A percentile compares a stretch with the other conserved stretches of the same genome.
Evolutionary conservation across 2,329 filamentous ascomycete genomes (phyloP).

Genomic region (Scedosporium boydii): DNA sequence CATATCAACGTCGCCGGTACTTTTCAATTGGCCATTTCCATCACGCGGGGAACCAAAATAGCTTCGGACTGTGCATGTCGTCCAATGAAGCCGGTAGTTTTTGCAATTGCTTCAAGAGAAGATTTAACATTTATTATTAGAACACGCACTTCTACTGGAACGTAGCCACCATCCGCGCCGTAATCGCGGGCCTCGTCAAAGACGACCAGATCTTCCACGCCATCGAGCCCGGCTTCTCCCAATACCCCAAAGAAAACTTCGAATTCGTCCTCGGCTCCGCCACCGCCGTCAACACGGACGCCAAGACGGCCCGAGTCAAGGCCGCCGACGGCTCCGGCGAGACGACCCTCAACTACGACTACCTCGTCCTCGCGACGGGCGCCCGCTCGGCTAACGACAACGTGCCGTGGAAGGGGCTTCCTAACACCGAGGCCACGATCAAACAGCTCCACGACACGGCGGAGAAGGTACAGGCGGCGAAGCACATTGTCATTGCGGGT

Average conservation of each 20-base stretch:
- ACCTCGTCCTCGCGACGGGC: slow-evolving; percentile 49
- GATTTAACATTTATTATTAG: slow-evolving; percentile 18
- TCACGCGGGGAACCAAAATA: not conserved
- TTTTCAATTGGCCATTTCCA: not conserved
- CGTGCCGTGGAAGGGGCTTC: slow-evolving; percentile 43
- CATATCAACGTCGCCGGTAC: not conserved
- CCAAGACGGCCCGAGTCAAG: slow-evolving; percentile 32
- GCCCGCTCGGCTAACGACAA: slow-evolving; percentile 28
- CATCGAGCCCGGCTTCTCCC: slow-evolving; percentile 37
- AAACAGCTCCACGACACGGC: slow-evolving; percentile 29
- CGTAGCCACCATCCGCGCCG: slow-evolving; percentile 43
- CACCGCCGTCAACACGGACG: slow-evolving; percentile 26
- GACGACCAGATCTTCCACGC: slow-evolving; percentile 41
- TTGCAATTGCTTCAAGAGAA: not conserved
- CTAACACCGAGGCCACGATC: slow-evolving; percentile 34
- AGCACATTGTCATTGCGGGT: slow-evolving; percentile 46
- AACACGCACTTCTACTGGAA: slow-evolving; percentile 52
- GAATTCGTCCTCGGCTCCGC: slow-evolving; percentile 44
- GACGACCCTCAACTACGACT: slow-evolving; percentile 37
- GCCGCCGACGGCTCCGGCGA: slow-evolving; percentile 13
- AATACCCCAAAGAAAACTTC: slow-evolving; percentile 38
- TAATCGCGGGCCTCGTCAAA: slow-evolving; percentile 38
- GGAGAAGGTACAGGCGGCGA: slow-evolving; percentile 31
- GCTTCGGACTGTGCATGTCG: not conserved
- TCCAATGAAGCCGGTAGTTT: too few relatives aligned